Base-by-base conservation (phyloP, 2,329 filamentous ascomycete species). In the Phialophora tarda region DNA sequence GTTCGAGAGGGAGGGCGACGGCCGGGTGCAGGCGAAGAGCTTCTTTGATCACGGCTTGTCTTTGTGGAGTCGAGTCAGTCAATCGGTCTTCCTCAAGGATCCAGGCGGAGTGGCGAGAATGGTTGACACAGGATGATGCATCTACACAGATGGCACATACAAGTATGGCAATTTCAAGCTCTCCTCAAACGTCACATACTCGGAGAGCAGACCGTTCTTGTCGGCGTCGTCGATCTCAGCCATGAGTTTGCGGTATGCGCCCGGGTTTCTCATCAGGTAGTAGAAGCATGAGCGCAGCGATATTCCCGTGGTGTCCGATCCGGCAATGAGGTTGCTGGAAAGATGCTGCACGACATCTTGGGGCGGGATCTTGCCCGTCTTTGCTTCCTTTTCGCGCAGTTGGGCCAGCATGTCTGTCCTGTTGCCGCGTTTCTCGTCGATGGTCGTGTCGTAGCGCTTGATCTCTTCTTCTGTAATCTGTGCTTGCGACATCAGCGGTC, bases 251-350 rank as follows among this genome's bases (percentile, higher is more conserved):
- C 86, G 71, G 34, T 63, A 62, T 4, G 67, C 69, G 3, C 26
- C 28, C 1, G 66, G 68, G 30, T 64, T 84, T 51, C 82, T 86
- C 65, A 80, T 80, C 2, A 81, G 85, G 86, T 75, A 71, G 81
- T 78, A 53, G 41, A 63, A 64, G 38, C 59, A 54, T n/a, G 65
- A 38, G 30, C 65, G 30, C 3, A 69, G 50, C 1, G 66, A 57
- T 34, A 70, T 70, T 24, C 58, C 66, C 3, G 68, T 70, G 17
- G 68, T 70, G 59, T 70, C 68, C 38, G 44, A 59, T 1, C 66
- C 68, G 21, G 66, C 65, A 56, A 59, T 44, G 24, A 28, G 51
- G 54, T 62, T 28, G 64, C 65, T 53, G 48, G 48, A 53, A 53
- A 26, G 48, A 53, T 65, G 65, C 34, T 67, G 64, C 48, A 64